Base-by-base conservation (phyloP, 495 filamentous ascomycete species). In the Penicillium herquei region DNA sequence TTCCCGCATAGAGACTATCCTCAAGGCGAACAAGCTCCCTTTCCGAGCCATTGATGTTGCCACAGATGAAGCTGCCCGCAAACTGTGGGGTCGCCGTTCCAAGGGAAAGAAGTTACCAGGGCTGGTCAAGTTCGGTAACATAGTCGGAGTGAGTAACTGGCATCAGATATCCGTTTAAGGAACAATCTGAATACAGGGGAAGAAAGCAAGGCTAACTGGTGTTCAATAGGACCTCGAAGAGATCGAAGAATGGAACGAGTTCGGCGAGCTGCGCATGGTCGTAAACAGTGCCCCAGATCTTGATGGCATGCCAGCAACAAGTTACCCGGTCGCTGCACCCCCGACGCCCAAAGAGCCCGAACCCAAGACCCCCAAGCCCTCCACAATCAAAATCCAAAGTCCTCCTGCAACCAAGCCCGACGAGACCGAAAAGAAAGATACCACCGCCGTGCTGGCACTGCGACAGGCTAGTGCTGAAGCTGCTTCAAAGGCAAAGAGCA, bases 171-270 rank as follows among this genome's bases (percentile, higher is more conserved):
- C 21, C 21, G 21, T 26, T 26, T 4, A 2, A 26, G 21, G 4
- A 26, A 26, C 21, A 26, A 26, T 26, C 21, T 4, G 21, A 26
- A 26, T 4, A 26, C 21, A 26, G 21, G 21, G 21, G 21, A 26
- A 26, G 21, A 26, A 4, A 26, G 21, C 21, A 26, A 26, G 6
- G 43, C 51, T 46, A 32, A 48, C 31, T 48, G 55, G 34, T 55
- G 54, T 26, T 35, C 42, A 8, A 8, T n/a, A 96, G 92, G 94
- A 98, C 67, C 78, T 96, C 21, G 90, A 96, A 54, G 83, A 97
- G 66, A 82, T 96, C 52, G 94, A 98, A 75, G 94, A 98, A 67
- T 98, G 95, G 95, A 98, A 98, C 73, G 94, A 98, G 64, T 96
- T 93, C 66, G 93, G 89, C 65, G 94, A 98, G 76, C 81, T 98